Conservation (phyloP, 2,329 filamentous ascomycete genomes). For the Rhinocladiella similis region DNA sequence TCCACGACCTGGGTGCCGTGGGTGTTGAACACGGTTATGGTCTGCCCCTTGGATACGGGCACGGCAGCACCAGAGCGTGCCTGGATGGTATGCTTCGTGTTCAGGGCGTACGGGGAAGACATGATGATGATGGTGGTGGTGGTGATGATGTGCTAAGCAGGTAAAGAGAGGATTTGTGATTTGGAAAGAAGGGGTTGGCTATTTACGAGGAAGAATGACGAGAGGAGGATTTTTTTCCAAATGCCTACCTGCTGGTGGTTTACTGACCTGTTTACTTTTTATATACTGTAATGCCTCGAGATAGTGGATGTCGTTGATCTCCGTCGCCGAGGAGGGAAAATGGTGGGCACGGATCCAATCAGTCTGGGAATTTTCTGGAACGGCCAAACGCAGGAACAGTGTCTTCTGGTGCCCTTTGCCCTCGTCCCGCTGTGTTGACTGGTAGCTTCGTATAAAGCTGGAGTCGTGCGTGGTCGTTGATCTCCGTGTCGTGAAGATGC, state of each 20-base stretch:
- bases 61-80: constrained; percentile 47
- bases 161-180: too few species aligned
- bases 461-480: too few species aligned
- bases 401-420: not conserved
- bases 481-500: too few species aligned
- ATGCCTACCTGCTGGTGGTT: not conserved
- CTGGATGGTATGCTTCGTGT: constrained; percentile 35
- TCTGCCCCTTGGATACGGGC: constrained; percentile 38
- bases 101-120: constrained; percentile 7
- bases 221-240: not conserved
- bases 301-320: constrained; percentile 15
- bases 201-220: too few species aligned
- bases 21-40: constrained; percentile 49
- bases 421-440: not conserved
- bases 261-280: not conserved
- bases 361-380: not conserved
- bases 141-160: too few species aligned
- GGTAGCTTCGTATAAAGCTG: too few species aligned
- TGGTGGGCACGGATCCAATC: not conserved
- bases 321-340: constrained; percentile 2
- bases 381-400: not conserved
- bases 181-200: too few species aligned
- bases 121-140: not conserved
- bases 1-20: constrained; percentile 53
- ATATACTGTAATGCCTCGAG: not conserved